Evolutionary conservation across 139 green algal species (phyloP), one percentile per base, ranked within the genome.

Genomic region (Edaphochlamys debaryana): DNA sequence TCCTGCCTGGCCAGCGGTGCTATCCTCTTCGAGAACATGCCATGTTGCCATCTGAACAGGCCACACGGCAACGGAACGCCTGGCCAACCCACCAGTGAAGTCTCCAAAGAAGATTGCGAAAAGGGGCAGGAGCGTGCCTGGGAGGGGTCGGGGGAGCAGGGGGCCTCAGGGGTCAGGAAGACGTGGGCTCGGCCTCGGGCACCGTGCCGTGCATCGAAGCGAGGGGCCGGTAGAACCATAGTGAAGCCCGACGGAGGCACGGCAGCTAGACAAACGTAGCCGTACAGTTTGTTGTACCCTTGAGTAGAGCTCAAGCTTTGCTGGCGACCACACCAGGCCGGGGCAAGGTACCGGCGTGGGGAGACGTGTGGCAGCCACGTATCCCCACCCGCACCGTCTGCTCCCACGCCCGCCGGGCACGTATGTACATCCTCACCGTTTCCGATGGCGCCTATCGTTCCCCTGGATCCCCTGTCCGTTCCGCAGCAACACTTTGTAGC

Each of bases 21-120:
- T 41, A 25, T 9, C 27, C n/a, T 13, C n/a, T 27, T 22, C 23
- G 60, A 3, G 29, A 37, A 38, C 5, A 67, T 30, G 54, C 20
- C 20, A 4, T 67, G 30, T 15, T 15, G 5, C 29, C 37, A 5
- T 32, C 32, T 32, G 1, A 50, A 17, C 17, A 63, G 4, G 22
- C 20, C 17, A 20, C 20, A 63, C 7, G 54, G 17, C 20, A 4
- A 15, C 17, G 54, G 22, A 15, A 29, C 54, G 20, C 54, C 1
- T 19, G 0, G 7, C 36, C 41, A 37, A 80, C 19, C 58, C 77
- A 79, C 91, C 80, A 15, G 91, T 79, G 42, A 95, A 88, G 67
- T 93, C 79, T 1, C 91, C 92, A 84, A 96, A 94, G 13, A 96
- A 67, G 9, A 96, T 86, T 0, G 91, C 75, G 67, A 95, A 96